Base-by-base conservation (phyloP, 768 basidiomycete genomes). In the Tulasnella sp. region DNA sequence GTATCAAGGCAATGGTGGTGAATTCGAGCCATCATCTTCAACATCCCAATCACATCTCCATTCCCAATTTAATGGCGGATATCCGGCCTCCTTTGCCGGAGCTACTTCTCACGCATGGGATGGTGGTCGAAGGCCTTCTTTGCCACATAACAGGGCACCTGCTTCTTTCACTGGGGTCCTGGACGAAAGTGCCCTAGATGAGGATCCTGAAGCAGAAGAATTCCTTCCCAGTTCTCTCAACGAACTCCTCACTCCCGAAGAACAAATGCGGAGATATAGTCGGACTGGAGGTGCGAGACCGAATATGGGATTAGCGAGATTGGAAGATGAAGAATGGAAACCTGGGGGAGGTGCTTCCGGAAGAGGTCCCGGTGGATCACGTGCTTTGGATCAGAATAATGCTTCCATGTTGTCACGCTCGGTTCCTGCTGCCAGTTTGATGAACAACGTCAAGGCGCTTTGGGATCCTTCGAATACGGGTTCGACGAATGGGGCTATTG, bases 161-260 rank as follows among this genome's bases (percentile, higher is more conserved):
- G 40, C 49, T 15, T 51, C 49, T 5, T 16, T 51, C 6, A 31
- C 51, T 62, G 62, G 62, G 56, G 59, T 16, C 12, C 51, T 55
- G 5, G 54, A 44, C 40, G 49, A 43, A 33, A 53, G 41, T 34
- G 54, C 54, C 12, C 24, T 40, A 15, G 54, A 53, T 25, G 52
- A 53, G 12, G 87, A 79, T 47, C 25, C 37, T 39, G 86, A 91
- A 57, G 61, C 87, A 42, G 88, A 90, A 60, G 91, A 90, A 51
- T 85, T 96, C 63, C 63, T 98, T 27, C 93, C 93, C 0, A 80
- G 84, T 48, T 86, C 82, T 3, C 68, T 98, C 41, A 87, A 79
- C 24, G 92, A 96, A 54, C 71, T 98, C 5, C 69, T 98, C 41
- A 93, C 91, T 0, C 86, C 87, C 0, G 83, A 81, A 58, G 93